Conservation (phyloP, 1,139 yeast species). For the Diutina neorugosa region DNA sequence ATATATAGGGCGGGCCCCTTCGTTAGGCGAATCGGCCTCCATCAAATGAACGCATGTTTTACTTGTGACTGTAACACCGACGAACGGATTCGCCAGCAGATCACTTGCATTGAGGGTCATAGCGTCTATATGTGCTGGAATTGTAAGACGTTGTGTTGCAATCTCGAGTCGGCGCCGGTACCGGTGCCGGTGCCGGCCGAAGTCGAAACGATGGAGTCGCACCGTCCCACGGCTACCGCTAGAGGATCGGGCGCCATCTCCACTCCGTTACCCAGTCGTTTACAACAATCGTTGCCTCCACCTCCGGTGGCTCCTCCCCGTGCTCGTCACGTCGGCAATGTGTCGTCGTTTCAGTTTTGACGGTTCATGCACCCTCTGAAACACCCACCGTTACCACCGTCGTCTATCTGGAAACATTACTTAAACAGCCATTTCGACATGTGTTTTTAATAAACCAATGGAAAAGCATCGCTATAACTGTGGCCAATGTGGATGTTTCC, state of each 20-base stretch:
- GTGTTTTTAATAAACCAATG: neutral
- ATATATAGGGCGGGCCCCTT: neutral
- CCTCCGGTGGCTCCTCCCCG: too few relatives aligned
- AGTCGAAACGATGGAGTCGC: too few relatives aligned
- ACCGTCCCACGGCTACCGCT: too few relatives aligned
- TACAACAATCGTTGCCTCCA: neutral
- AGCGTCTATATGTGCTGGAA: neutral
- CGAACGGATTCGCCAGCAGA: neutral
- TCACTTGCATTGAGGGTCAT: neutral
- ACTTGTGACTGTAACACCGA: neutral
- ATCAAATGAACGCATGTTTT: neutral
- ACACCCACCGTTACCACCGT: neutral
- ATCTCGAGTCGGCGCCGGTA: neutral
- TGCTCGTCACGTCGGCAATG: too few relatives aligned
- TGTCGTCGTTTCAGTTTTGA: too few relatives aligned
- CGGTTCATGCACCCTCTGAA: too few relatives aligned
- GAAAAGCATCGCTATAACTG: neutral
- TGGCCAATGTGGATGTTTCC: neutral
- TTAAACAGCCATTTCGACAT: neutral
- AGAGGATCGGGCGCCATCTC: neutral
- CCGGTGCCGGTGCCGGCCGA: neutral
- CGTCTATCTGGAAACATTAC: neutral
- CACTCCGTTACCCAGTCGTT: neutral
- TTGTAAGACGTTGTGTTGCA: neutral
- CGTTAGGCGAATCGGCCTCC: neutral